Conservation (phyloP, 495 filamentous ascomycete genomes). For the Talaromyces nanjingensis region DNA sequence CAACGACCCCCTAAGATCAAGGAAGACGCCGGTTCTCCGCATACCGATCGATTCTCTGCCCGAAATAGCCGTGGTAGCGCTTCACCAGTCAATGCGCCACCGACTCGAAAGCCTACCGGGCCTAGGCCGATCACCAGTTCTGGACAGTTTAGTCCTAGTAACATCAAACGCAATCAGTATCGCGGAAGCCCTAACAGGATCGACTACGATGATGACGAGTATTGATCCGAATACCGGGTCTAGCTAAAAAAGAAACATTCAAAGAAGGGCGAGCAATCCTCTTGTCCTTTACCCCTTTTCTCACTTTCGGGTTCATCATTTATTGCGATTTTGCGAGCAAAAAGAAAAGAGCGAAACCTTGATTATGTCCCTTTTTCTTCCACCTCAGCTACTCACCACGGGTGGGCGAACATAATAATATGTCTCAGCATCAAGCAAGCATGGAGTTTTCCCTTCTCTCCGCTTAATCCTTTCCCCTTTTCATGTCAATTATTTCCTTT, state of each 20-base stretch:
- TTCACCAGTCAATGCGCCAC: constrained; percentile 30
- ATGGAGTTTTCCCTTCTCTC: neutral
- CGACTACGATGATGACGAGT: constrained; percentile 32
- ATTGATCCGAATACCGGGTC: neutral
- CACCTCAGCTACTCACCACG: neutral
- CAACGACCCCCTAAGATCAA: constrained; percentile 39
- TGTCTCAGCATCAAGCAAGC: constrained; percentile 8
- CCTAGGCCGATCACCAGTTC: constrained; percentile 44
- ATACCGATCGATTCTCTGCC: constrained; percentile 38
- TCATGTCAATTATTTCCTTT: constrained; percentile 1
- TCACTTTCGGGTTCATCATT: neutral
- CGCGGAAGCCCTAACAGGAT: constrained; percentile 42
- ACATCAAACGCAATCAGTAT: constrained; percentile 37
- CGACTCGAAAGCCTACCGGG: constrained; percentile 47
- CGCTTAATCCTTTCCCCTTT: neutral
- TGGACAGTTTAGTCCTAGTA: constrained; percentile 39
- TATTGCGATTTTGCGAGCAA: neutral
- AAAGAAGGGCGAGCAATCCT: neutral
- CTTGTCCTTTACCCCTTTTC: no score
- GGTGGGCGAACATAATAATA: neutral
- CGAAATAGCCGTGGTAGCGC: constrained; percentile 20
- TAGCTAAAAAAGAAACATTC: neutral
- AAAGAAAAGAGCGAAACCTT: neutral
- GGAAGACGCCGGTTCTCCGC: constrained; percentile 28
- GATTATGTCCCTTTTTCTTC: neutral